Base-by-base conservation (phyloP, 2,329 filamentous ascomycete genomes). In the Cladophialophora immunda region DNA sequence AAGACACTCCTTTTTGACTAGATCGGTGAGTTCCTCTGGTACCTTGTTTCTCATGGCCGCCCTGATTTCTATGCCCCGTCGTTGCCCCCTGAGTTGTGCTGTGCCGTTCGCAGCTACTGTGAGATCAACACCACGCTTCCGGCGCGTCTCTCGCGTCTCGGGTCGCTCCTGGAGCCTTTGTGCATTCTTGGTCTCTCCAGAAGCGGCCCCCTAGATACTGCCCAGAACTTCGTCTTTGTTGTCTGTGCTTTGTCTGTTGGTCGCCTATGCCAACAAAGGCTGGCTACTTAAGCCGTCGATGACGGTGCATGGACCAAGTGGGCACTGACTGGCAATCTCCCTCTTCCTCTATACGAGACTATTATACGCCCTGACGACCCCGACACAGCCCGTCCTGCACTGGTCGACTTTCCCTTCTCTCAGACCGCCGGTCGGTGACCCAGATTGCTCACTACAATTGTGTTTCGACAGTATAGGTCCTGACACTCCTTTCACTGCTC, bases 171-270 rank as follows among this genome's bases (percentile, higher is more conserved):
- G 60, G 45, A 56, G 34, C 8, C 32, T 22, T 53, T 53, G 47
- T 53, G 54, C 38, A 64, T 54, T 59, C 38, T 53, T 58, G 27
- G 60, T 66, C 60, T 19, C 57, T 53, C 66, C 62, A 64, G 68
- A 67, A 70, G 66, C 68, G 57, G 68, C 61, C 25, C 45, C 45
- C 32, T 17, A 32, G 30, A 56, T 8, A 56, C 55, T 38, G 58
- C 55, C 38, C 58, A 62, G 53, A 56, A 4, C 19, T 45, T 13
- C 15, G 27, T 63, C 53, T 30, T 45, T 38, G 19, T 62, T 65
- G 65, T 70, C 68, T 60, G 66, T 63, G 66, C 66, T 62, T 70
- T 70, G 66, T 70, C 66, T 50, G 29, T 57, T 62, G 55, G 66
- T 68, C 58, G 60, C 56, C 58, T 58, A 57, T 61, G 68, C 66